Evolutionary conservation across 2,329 filamentous ascomycete species (phyloP), one percentile per base, ranked within the genome.

Genomic region (Fusarium graminum): DNA sequence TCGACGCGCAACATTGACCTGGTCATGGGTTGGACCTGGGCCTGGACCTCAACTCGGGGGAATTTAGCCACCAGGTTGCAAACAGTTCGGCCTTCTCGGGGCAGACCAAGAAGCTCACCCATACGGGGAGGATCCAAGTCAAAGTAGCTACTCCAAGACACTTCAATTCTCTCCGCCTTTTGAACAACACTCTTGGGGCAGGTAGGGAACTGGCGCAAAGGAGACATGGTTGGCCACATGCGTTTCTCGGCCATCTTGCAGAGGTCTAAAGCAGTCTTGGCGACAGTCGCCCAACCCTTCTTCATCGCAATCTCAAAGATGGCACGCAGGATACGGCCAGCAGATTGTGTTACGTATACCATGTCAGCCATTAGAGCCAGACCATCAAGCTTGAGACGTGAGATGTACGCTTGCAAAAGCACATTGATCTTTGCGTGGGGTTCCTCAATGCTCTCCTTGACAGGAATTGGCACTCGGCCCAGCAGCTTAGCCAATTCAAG

Each of bases 241-340:
- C 96, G 88, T 84, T 97, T 97, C 82, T 99, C 95, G 0, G 94
- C 95, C 93, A 97, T 98, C 82, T 99, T 99, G 81, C 96, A 99
- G 52, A 99, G 85, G 72, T 97, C 92, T 40, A 99, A 83, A 1
- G 95, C 94, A 64, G 91, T 93, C 81, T 95, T 97, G 10, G 95
- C 92, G 5, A 98, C 95, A 16, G 89, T 90, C 1, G 95, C 89
- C 94, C 94, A 99, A 32, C 94, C 94, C 79, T 97, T 97, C 81
- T 94, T 97, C 68, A 99, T 81, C n/a, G 92, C 91, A 53, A 99
- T 98, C 80, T 99, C 96, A 69, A 98, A 99, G 47, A 99, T 90
- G 0, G 95, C 95, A 56, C 95, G 89, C 43, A 99, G 82, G 71
- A 99, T 97, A 86, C 95, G 93, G 30, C 95, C 95, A 47, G 95